Percentiles rank a stretch among this genome's conserved stretches.
Conservation (phyloP, 805 yeast genomes). For the Starmerella bacillaris region DNA sequence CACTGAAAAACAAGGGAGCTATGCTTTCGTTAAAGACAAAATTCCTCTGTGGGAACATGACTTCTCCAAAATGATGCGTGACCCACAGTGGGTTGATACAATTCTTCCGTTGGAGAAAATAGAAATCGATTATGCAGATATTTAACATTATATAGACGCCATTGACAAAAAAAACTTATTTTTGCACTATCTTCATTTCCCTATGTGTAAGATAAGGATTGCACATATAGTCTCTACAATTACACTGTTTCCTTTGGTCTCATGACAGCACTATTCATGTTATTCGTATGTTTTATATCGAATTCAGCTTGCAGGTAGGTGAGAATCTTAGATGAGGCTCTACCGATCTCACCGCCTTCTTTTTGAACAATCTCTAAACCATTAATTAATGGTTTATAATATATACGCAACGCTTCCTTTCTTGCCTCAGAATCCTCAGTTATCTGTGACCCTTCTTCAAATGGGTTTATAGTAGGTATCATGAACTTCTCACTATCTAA, state of each 20-base stretch:
- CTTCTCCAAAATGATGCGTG: conserved; percentile 54
- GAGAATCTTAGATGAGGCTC: conserved; percentile 6
- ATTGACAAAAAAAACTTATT: no score
- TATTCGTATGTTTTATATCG: no score
- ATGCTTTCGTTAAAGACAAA: conserved; percentile 29
- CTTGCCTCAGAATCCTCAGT: conserved; percentile 17
- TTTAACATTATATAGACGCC: background rate
- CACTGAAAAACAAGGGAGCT: conserved; percentile 46
- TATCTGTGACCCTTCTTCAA: conserved; percentile 8
- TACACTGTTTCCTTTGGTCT: no score
- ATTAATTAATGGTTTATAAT: conserved; percentile 6
- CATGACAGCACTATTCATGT: no score
- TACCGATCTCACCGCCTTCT: conserved; percentile 14
- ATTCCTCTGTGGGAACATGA: conserved; percentile 37
- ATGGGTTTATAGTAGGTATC: conserved; percentile 12
- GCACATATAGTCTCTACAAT: background rate
- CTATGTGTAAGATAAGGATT: background rate
- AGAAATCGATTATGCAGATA: background rate
- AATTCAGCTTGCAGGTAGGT: conserved; percentile 3
- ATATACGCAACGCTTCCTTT: conserved; percentile 8
- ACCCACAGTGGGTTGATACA: conserved; percentile 58
- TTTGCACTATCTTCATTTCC: background rate
- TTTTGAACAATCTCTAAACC: conserved; percentile 4
- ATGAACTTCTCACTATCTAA: conserved; percentile 11
- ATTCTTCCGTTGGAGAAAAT: conserved; percentile 5